A percentile compares a stretch with the other conserved stretches of the same genome.
These are phyloP conservation scores for Fistulinella prunicolor DNA, from an alignment of 768 basidiomycete genomes.

Conservation along the genomic window DNA sequence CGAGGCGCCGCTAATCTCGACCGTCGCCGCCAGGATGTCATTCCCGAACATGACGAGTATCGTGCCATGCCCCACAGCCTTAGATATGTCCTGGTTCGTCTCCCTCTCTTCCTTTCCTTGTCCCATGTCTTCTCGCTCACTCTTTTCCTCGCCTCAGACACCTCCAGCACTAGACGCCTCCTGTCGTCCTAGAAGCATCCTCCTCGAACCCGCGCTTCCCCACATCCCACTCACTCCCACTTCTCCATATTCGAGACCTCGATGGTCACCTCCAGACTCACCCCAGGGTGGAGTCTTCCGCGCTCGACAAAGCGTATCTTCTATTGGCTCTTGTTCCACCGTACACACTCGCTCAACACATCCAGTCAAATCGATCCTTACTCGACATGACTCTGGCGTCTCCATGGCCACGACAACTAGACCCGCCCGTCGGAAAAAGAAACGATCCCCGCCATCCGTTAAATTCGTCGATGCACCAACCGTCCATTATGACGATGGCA, in stretches of 20 bases:
- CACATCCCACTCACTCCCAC: slow-evolving; percentile 7
- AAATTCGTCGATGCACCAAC: slow-evolving; percentile 69
- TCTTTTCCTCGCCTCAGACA: slow-evolving; percentile 10
- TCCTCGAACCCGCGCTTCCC: slow-evolving; percentile 21
- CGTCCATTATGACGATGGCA: slow-evolving; percentile 43
- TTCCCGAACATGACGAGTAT: slow-evolving; percentile 29
- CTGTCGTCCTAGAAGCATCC: slow-evolving; percentile 25
- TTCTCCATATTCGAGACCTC: slow-evolving; percentile 18
- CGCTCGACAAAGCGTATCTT: slow-evolving; percentile 38
- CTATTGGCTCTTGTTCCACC: slow-evolving; percentile 34
- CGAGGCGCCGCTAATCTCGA: slow-evolving; percentile 19
- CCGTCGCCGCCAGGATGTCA: slow-evolving; percentile 24
- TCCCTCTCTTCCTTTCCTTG: neutral
- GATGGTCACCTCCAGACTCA: slow-evolving; percentile 20
- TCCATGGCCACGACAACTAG: slow-evolving; percentile 38
- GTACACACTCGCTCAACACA: slow-evolving; percentile 20
- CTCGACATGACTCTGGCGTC: slow-evolving; percentile 48
- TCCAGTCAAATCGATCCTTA: slow-evolving; percentile 55
- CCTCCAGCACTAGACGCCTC: slow-evolving; percentile 20
- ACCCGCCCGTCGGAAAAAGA: slow-evolving; percentile 26
- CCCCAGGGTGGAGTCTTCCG: slow-evolving; percentile 20
- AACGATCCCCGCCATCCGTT: slow-evolving; percentile 47
- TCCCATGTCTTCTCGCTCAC: slow-evolving; percentile 9
- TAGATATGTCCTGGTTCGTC: slow-evolving; percentile 29
- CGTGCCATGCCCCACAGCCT: slow-evolving; percentile 29